Evolutionary conservation across 345 rosid species (phyloP), one percentile per base, ranked within the genome.

Genomic region (Populus pruinosa): DNA sequence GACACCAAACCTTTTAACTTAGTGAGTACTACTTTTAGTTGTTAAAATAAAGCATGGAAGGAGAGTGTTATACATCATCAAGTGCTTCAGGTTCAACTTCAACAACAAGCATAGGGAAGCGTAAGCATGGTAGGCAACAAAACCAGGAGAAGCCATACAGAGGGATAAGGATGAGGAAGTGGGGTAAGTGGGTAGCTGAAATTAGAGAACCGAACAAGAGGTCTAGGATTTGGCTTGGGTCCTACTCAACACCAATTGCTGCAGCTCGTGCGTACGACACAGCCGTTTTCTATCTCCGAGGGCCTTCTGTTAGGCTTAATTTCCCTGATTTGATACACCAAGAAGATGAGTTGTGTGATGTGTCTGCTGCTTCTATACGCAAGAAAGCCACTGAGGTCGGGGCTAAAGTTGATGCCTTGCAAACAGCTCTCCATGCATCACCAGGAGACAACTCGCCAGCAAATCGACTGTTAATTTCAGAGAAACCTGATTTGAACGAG

Each of bases 151-250:
- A 81, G 84, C 85, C 83, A 2, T 87, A 87, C 50, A 69, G 86
- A 72, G 90, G 88, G 8, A 87, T 85, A 75, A 70, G 90, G 81
- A 87, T 83, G 90, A 81, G 90, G 74, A 87, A 87, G 86, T 87
- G 89, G 89, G 89, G 89, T 17, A 87, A 87, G 75, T 85, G 87
- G 87, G 89, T 87, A 20, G 89, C 89, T 4, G 87, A 87, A 76
- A 81, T 87, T 66, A 74, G 89, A 50, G 89, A 87, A 65, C 89
- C 89, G 67, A 87, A 87, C 78, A 87, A 87, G 72, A 75, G 89
- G 16, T 79, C 89, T 4, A 75, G 89, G 20, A 85, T 87, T 36
- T 87, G 89, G 89, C 86, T 87, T 1, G 89, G 89, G 53, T 87
- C 89, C 67, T 87, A 87, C 82, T 75, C 80, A 8, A 78, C 89